These are phyloP conservation scores for Crithidia bombi DNA, from an alignment of 208 protist species.

Conservation along the genomic window DNA sequence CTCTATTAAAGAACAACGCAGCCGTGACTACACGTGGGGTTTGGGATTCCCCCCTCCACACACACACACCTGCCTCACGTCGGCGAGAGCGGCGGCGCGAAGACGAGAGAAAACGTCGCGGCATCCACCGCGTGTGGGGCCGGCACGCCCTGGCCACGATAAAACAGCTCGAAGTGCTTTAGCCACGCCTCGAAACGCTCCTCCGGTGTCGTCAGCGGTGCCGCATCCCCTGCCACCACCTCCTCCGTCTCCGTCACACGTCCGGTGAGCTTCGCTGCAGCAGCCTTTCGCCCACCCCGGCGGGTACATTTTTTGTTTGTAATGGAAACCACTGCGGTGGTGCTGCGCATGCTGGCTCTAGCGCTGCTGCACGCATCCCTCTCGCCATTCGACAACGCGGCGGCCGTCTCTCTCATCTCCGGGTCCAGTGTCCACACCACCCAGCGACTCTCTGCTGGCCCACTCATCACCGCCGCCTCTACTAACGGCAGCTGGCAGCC, in stretches of 20 bases:
- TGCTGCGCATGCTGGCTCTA: neutral
- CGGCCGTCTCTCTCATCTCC: conserved; percentile 2
- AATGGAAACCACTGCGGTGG: neutral
- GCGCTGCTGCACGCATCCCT: neutral
- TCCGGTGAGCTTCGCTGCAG: neutral
- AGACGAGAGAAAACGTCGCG: conserved; percentile 54
- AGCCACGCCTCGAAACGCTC: conserved; percentile 48
- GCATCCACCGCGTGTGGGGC: conserved; percentile 50
- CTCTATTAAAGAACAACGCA: no score
- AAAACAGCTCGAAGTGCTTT: conserved; percentile 38
- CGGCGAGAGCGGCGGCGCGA: conserved; percentile 26
- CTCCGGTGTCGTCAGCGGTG: neutral
- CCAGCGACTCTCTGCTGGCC: conserved; percentile 53
- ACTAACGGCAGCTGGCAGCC: conserved; percentile 56
- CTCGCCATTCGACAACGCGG: neutral
- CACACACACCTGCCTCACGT: neutral
- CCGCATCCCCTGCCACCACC: neutral
- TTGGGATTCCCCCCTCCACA: no score
- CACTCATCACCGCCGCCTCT: conserved; percentile 33
- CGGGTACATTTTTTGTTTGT: neutral
- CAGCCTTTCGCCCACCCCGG: neutral
- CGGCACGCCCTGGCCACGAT: conserved; percentile 38
- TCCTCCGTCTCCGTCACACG: neutral
- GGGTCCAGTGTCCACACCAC: conserved; percentile 48
- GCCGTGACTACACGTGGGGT: no score